Conservation (phyloP, 169 alveolate genomes). For the Eimeria zaria region DNA sequence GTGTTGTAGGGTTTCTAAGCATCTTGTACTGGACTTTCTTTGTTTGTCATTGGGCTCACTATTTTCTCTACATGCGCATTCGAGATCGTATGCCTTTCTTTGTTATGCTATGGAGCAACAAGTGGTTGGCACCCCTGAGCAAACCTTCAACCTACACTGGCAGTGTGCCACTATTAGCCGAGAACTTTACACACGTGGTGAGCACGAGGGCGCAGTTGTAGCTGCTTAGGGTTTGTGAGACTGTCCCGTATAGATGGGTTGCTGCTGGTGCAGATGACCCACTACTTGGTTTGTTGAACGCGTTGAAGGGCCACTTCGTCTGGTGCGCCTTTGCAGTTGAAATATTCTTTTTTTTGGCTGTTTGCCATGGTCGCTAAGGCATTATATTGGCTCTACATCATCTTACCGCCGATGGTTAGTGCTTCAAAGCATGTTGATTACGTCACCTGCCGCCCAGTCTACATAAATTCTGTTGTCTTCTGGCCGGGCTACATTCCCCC, state of each 20-base stretch:
- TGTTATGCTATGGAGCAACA: conserved; percentile 71
- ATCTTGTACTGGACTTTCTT: conserved; percentile 68
- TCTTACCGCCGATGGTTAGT: conserved; percentile 55
- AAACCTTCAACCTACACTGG: conserved; percentile 81
- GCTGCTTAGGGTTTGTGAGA: background rate
- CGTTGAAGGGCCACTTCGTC: background rate
- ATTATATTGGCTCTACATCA: conserved; percentile 67
- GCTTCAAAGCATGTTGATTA: conserved; percentile 77
- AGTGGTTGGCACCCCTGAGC: conserved; percentile 34
- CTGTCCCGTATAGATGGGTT: background rate
- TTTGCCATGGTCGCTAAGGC: conserved; percentile 43
- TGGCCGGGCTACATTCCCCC: conserved; percentile 46
- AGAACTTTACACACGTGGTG: conserved; percentile 78
- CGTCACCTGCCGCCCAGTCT: conserved; percentile 70
- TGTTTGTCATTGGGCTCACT: conserved; percentile 66
- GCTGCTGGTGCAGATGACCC: background rate
- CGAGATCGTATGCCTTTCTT: conserved; percentile 76
- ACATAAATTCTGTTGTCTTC: conserved; percentile 39
- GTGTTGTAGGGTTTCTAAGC: conserved; percentile 56
- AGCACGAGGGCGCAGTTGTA: background rate
- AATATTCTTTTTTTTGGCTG: conserved; percentile 71
- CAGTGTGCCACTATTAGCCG: conserved; percentile 76
- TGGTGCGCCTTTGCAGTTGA: conserved; percentile 37
- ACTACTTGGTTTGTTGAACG: background rate
- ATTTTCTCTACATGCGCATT: conserved; percentile 73